Base-by-base conservation (phyloP, 2,329 filamentous ascomycete species). In the Dactylellina sp. region DNA sequence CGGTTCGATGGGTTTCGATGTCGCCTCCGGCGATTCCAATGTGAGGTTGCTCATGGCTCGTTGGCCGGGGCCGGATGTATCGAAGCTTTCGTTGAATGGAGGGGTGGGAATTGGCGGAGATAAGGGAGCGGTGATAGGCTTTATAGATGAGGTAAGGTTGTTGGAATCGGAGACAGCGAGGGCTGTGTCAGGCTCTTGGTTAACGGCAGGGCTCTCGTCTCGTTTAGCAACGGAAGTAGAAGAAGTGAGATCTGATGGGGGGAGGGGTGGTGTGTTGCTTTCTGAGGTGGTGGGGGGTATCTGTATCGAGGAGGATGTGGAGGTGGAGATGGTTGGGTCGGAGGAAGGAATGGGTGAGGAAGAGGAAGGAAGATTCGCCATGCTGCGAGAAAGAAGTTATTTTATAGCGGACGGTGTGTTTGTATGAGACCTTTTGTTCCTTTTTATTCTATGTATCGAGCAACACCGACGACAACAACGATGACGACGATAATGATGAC, bases 11-110 rank as follows among this genome's bases (percentile, higher is more conserved):
- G 61, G 70, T 44, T 74, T 74, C 24, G 72, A 76, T 42, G 76
- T 76, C 16, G 72, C 61, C 14, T 76, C 74, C 24, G 78, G 78
- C 9, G 78, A 79, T n/a, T 75, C 78, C 39, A 79, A 76, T 47
- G 78, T 76, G 20, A 79, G 52, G 40, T 78, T 77, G 37, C 75
- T 77, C 50, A 79, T 76, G 24, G 77, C 78, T 9, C 77, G 76
- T 57, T 66, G 70, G 6, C 49, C 70, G 9, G 52, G 49, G 22
- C 39, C 70, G 25, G 77, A 65, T 55, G 71, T 75, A 61, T 79
- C 81, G 18, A 79, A 79, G 78, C 80, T 79, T 62, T 78, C 75
- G 55, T 77, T 77, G 65, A 79, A 78, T 50, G 77, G 78, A 64
- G 76, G 76, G 39, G 76, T 75, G 59, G 78, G 77, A 49, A 78